Conservation (phyloP, 345 rosid genomes). For the Psidium friedrichsthalianum region DNA sequence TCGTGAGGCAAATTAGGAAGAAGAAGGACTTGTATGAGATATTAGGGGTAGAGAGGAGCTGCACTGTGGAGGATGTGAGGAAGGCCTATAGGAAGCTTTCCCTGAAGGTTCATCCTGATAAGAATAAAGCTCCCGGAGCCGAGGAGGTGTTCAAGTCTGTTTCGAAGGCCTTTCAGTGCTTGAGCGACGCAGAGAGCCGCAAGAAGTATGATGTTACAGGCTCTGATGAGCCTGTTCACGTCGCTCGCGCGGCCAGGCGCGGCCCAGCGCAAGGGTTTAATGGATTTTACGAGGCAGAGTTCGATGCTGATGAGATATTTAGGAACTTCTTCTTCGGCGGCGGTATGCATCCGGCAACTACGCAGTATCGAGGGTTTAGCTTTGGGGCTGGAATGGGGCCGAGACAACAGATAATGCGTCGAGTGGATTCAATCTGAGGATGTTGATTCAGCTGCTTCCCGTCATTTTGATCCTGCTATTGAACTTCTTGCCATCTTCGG, state of each 20-base stretch:
- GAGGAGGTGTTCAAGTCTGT: constrained; percentile 87
- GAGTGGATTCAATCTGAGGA: constrained; percentile 48
- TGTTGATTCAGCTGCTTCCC: constrained; percentile 72
- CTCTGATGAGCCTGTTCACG: constrained; percentile 58
- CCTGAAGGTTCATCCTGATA: constrained; percentile 88
- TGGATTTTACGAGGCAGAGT: constrained; percentile 59
- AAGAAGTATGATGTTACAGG: constrained; percentile 69
- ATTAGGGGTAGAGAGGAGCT: constrained; percentile 51
- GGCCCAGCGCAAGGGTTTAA: constrained; percentile 29
- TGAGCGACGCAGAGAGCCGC: constrained; percentile 60
- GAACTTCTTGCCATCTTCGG: constrained; percentile 65
- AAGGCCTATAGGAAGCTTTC: constrained; percentile 86
- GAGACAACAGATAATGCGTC: constrained; percentile 42
- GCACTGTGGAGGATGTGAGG: constrained; percentile 71
- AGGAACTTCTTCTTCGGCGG: constrained; percentile 92
- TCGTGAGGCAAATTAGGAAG: constrained; percentile 62
- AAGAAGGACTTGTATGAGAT: constrained; percentile 88
- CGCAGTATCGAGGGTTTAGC: constrained; percentile 60
- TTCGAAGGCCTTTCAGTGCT: constrained; percentile 87
- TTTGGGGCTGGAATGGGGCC: constrained; percentile 60
- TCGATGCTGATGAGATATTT: constrained; percentile 89
- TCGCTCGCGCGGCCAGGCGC: constrained; percentile 32
- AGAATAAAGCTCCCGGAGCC: constrained; percentile 88
- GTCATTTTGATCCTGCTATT: constrained; percentile 60
- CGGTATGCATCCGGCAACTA: constrained; percentile 60